A percentile compares a stretch with the other conserved stretches of the same genome.
Conservation (phyloP, 1,284 basidiomycete genomes). For the Leccinum fuscescens region DNA sequence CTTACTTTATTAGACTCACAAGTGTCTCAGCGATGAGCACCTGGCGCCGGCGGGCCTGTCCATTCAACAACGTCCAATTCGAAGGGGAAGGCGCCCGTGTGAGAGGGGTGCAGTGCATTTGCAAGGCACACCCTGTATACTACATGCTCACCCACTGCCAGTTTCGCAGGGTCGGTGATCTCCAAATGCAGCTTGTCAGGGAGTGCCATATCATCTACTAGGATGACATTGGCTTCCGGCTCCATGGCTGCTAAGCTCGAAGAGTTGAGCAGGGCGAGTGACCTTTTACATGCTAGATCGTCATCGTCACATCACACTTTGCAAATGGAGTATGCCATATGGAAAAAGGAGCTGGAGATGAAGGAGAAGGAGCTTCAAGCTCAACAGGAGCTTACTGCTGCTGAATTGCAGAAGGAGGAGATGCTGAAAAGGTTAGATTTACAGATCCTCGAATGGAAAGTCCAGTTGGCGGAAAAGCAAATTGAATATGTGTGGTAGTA, state of each 20-base stretch:
- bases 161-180: not conserved
- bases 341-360: not conserved
- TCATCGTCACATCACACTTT: not conserved
- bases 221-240: not conserved
- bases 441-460: not conserved
- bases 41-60: not conserved
- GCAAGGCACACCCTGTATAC: not conserved
- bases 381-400: not conserved
- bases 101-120: not conserved
- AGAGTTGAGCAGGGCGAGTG: not conserved
- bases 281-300: not conserved
- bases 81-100: not conserved
- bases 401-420: not conserved
- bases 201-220: not conserved
- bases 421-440: no score
- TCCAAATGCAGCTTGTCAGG: not conserved
- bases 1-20: not conserved
- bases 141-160: not conserved
- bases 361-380: not conserved
- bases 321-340: not conserved
- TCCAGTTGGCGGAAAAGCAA: not conserved
- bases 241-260: not conserved
- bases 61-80: not conserved
- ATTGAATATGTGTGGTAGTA: not conserved
- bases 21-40: not conserved